Percentiles rank a stretch among this genome's conserved stretches.
phyloP scores from a whole-genome alignment of 2,329 filamentous ascomycete species.

The Penicillium sclerotiorum region DNA sequence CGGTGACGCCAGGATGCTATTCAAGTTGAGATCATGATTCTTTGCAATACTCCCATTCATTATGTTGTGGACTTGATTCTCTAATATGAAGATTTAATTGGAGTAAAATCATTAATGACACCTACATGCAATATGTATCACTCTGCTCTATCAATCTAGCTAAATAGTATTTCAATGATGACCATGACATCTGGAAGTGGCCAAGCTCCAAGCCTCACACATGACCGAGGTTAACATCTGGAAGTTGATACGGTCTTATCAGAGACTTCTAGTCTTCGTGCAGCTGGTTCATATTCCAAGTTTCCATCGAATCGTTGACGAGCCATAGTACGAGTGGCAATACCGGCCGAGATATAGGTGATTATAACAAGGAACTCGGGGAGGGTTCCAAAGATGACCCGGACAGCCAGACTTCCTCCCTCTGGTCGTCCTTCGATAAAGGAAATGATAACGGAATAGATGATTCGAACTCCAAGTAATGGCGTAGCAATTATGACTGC shows the following conservation, averaged over 20 bases:
- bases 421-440: slow-evolving; percentile 3
- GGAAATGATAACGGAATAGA: slow-evolving; percentile 9
- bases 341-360: slow-evolving; percentile 16
- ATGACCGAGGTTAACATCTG: background rate
- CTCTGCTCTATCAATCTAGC: no score
- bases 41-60: no score
- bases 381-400: slow-evolving; percentile 30
- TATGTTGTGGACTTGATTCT: no score
- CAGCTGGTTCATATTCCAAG: background rate
- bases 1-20: no score
- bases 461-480: slow-evolving; percentile 9
- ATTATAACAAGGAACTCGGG: slow-evolving; percentile 30
- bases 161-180: no score
- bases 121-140: no score
- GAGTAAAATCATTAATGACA: no score
- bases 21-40: no score
- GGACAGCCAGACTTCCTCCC: slow-evolving; percentile 8
- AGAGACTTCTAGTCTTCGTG: background rate
- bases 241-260: background rate
- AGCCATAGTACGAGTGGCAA: slow-evolving; percentile 9
- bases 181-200: no score
- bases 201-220: no score
- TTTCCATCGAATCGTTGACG: background rate
- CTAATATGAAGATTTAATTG: no score
- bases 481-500: slow-evolving; percentile 12